Base-by-base conservation (phyloP, 2,329 filamentous ascomycete species). In the Sclerotinia spermophila region DNA sequence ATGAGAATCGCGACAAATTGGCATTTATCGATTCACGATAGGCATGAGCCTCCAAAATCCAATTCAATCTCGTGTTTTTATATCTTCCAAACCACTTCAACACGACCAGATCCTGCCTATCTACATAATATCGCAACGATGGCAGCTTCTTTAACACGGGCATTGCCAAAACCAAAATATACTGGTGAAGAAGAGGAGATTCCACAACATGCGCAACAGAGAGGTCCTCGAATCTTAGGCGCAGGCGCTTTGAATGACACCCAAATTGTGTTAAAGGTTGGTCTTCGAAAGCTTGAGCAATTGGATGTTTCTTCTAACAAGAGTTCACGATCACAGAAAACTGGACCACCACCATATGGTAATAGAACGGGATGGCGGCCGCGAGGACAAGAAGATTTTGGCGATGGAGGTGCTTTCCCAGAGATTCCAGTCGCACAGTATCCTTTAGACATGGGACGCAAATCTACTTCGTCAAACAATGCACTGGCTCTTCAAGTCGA, bases 351-450 rank as follows among this genome's bases (percentile, higher is more conserved):
- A 15, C 86, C 93, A 1, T 99, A 98, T 77, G 93, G 93, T 65
- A 90, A 94, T 80, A 91, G 96, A 78, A 82, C 88, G 80, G 92
- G 92, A 87, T 99, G 96, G 96, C 89, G 96, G 75, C 96, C 96
- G 44, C 90, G 95, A 78, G 86, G 86, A 55, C 88, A 92, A 74
- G 94, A 97, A 79, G 96, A 99, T 81, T 99, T 94, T 82, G 94
- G 93, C 77, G 94, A 98, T 84, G 96, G 96, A 74, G 96, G 96
- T 77, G 94, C 95, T 67, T 99, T 97, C 79, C 96, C 96, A 51
- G 95, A 98, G 82, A 90, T 97, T 40, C 90, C 92, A 21, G 89
- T 98, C 67, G 96, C 95, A 58, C 96, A 99, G 79, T 99, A 98
- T 79, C 96, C 96, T 17, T 87, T 97, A 66, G 93, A 97, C 72